These are phyloP conservation scores for Chlorociboria aeruginascens DNA, from an alignment of 495 filamentous ascomycete species.

Conservation along the genomic window DNA sequence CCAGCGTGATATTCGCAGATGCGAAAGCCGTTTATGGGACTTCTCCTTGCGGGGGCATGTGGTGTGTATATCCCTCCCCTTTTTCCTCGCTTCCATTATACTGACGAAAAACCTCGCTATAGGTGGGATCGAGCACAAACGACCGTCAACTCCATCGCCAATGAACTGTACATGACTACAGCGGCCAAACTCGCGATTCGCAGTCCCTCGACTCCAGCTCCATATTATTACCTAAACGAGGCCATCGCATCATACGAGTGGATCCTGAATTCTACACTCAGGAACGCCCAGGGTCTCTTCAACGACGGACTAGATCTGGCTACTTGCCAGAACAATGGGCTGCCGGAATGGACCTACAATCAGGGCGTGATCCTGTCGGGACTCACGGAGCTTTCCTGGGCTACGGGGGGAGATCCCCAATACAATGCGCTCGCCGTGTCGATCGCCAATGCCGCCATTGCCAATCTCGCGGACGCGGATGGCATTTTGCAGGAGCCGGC, in stretches of 20 bases:
- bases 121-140: constrained; percentile 47
- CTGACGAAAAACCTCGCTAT: constrained; percentile 1
- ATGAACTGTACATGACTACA: constrained; percentile 60
- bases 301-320: constrained; percentile 54
- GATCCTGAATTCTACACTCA: constrained; percentile 53
- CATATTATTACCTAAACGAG: constrained; percentile 41
- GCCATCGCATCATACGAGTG: constrained; percentile 51
- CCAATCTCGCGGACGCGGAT: constrained; percentile 36
- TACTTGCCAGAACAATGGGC: constrained; percentile 42
- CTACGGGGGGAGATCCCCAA: constrained; percentile 19
- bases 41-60: constrained; percentile 50
- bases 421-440: constrained; percentile 43
- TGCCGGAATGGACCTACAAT: constrained; percentile 61
- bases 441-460: constrained; percentile 55
- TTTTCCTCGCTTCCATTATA: not conserved
- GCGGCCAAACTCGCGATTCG: constrained; percentile 65
- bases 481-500: constrained; percentile 54
- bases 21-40: constrained; percentile 39
- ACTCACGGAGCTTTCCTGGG: constrained; percentile 51
- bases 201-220: constrained; percentile 24
- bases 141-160: constrained; percentile 59
- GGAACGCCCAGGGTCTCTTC: constrained; percentile 50
- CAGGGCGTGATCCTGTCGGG: constrained; percentile 67
- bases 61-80: constrained; percentile 13
- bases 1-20: constrained; percentile 49